Evolutionary conservation across 2,329 filamentous ascomycete species (phyloP), one percentile per base, ranked within the genome.

Genomic region (Cryoendolithus antarcticus): DNA sequence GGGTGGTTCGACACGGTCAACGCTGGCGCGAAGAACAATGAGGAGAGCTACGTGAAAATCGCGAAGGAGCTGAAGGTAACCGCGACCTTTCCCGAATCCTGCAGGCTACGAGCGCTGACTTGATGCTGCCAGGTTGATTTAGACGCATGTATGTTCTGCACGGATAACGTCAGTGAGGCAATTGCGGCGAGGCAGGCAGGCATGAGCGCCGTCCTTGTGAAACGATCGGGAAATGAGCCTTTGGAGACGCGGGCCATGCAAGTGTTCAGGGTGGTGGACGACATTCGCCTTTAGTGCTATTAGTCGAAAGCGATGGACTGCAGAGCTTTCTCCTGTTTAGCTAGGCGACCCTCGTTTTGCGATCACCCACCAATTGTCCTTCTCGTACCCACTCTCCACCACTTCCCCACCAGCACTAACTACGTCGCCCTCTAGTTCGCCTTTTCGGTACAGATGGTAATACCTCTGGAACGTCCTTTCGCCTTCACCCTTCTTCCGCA

Each of bases 331-430:
- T 15, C 11, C 13, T 35, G 11, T n/a, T 19, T 15, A 32, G 11
- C 31, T 12, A 7, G 33, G 33, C 11, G 33, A 19, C 15, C 15
- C 24, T 27, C 45, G 42, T 40, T 37, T 34, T 11, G 48, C 72
- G 57, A 94, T 79, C 39, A 79, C 86, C 89, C 89, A 98, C 91
- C 91, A 96, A 64, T 98, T 98, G 58, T 96, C 91, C 65, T 80
- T 88, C 58, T 98, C 91, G 62, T 96, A 98, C 28, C 91, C 91
- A 43, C 76, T 77, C 48, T 84, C 79, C 15, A 91, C 53, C 9
- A 95, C 76, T 35, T 62, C 64, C 6, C 88, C 91, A 11, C 86
- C 86, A 12, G 81, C 88, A 10, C 72, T 70, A 37, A 61, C 59
- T 41, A 94, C 74, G 57, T 95, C 83, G 33, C 76, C 71, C 57